Evolutionary conservation across 495 filamentous ascomycete genomes (phyloP), one percentile per base, ranked within the genome.

Genomic region (Penicillium nucicola): DNA sequence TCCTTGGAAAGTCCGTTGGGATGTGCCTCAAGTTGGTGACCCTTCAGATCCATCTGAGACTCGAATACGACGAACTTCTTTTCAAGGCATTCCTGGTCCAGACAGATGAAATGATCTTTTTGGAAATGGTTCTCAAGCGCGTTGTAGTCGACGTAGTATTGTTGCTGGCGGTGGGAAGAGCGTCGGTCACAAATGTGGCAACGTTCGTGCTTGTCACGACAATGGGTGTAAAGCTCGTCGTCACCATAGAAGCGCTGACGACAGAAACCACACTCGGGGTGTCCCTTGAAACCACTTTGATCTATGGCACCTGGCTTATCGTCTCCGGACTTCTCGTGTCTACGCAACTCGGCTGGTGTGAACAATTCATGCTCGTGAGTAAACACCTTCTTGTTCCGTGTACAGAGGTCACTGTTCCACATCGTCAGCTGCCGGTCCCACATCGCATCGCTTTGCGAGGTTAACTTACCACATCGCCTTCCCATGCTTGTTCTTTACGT

Each of bases 51-150:
- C 74, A 99, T 85, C 58, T 95, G 87, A 0, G 90, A 89, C 40
- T 87, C 89, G 53, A 99, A 99, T 1, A 97, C 95, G n/a, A 96
- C 84, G 58, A 97, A 96, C 67, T 97, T 97, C 79, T 96, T 96
- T 51, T 97, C 93, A 62, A 90, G 58, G 52, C 93, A 99, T 48
- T 96, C 92, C 50, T 75, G 73, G 50, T 99, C 92, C 1, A 77
- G 61, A 57, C 93, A 99, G 1, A 89, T 69, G 60, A 88, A 96
- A 66, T 99, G 93, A 25, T 92, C 90, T 43, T 84, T 84, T 50
- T 81, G 79, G 64, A 96, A 97, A 67, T 99, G 93, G 10, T 79
- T 67, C 57, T 92, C 89, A 0, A 99, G 72, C 0, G 85, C 78
- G 52, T 90, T 79, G 69, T 96, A 96, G 68, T 99, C 79, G 32